Evolutionary conservation across 208 protist species (phyloP).

Genomic region (Naegleria lovaniensis): DNA sequence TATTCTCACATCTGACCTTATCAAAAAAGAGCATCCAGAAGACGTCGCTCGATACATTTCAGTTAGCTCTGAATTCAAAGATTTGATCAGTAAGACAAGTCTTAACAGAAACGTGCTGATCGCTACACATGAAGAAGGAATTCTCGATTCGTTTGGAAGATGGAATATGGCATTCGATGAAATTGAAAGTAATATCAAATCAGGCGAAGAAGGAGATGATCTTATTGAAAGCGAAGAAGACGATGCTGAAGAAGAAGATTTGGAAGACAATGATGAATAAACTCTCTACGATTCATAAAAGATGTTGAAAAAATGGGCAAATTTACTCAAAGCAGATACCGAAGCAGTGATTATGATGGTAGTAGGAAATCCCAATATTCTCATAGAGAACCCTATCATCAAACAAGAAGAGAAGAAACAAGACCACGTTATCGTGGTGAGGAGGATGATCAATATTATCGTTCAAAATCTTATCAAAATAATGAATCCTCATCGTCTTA

Average conservation of each 20-base stretch:
- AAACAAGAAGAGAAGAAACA: too few species aligned
- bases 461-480: too few species aligned
- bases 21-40: constrained; percentile 82
- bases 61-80: constrained; percentile 78
- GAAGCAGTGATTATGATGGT: too few species aligned
- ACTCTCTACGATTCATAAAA: too few species aligned
- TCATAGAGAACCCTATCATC: too few species aligned
- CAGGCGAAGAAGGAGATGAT: background rate
- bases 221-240: background rate
- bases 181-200: background rate
- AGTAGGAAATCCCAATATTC: too few species aligned
- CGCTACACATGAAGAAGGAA: constrained; percentile 51
- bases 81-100: constrained; percentile 70
- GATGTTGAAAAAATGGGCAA: too few species aligned
- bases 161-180: background rate
- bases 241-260: background rate
- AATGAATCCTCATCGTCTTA: too few species aligned
- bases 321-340: too few species aligned
- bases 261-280: too few species aligned
- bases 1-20: constrained; percentile 94
- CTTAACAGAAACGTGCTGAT: constrained; percentile 74
- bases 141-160: constrained; percentile 58
- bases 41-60: constrained; percentile 74
- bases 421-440: too few species aligned
- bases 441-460: too few species aligned